These are phyloP conservation scores for Candida sojae DNA, from an alignment of 1,139 yeast genomes.

Conservation along the genomic window DNA sequence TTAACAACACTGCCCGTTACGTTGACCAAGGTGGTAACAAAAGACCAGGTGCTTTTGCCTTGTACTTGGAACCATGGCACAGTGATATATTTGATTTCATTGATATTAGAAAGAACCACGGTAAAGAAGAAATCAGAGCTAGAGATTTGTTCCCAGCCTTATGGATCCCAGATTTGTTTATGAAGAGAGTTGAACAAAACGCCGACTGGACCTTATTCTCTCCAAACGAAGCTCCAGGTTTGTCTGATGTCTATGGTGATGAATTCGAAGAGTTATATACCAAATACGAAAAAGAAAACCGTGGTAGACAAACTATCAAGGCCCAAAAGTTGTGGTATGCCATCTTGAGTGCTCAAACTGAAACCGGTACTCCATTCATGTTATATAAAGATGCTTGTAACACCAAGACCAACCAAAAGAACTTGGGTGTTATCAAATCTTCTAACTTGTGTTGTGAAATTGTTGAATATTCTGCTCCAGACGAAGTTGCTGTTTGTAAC, in stretches of 20 bases:
- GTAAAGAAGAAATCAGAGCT: slow-evolving; percentile 88
- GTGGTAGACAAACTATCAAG: slow-evolving; percentile 69
- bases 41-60: slow-evolving; percentile 91
- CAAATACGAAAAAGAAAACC: slow-evolving; percentile 69
- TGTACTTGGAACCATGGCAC: slow-evolving; percentile 92
- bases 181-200: slow-evolving; percentile 81
- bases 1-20: slow-evolving; percentile 87
- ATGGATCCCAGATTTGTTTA: slow-evolving; percentile 88
- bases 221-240: slow-evolving; percentile 86
- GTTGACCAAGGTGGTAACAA: slow-evolving; percentile 96
- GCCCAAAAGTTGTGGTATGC: slow-evolving; percentile 91
- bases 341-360: slow-evolving; percentile 85
- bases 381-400: slow-evolving; percentile 88
- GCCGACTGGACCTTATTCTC: slow-evolving; percentile 85
- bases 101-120: slow-evolving; percentile 86
- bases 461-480: slow-evolving; percentile 84
- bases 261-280: slow-evolving; percentile 74
- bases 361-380: slow-evolving; percentile 93
- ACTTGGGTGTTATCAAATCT: slow-evolving; percentile 83
- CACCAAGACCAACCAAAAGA: slow-evolving; percentile 80
- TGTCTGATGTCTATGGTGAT: slow-evolving; percentile 77
- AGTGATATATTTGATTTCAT: slow-evolving; percentile 81
- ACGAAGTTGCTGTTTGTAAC: slow-evolving; percentile 90
- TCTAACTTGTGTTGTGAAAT: slow-evolving; percentile 90
- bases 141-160: slow-evolving; percentile 89